These are phyloP conservation scores for Candida coleopterorum DNA, from an alignment of 805 yeast species.

Conservation along the genomic window DNA sequence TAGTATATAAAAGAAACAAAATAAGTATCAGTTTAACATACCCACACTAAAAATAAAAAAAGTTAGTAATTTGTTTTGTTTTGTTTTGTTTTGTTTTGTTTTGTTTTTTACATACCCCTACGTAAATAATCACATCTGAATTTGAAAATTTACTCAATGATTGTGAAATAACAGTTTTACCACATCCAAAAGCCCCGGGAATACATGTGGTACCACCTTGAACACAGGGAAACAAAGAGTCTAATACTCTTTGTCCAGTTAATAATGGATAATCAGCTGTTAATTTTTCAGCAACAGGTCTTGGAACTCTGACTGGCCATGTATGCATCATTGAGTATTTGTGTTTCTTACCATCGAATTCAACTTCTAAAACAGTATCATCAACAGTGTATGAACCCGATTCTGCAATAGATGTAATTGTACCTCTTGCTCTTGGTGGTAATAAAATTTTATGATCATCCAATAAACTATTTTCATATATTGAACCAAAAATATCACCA, in stretches of 20 bases:
- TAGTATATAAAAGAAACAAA: background rate
- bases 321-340: slow-evolving; percentile 93
- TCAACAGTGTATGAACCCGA: slow-evolving; percentile 90
- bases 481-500: slow-evolving; percentile 94
- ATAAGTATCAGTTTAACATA: background rate
- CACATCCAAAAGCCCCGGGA: slow-evolving; percentile 99
- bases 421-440: slow-evolving; percentile 99
- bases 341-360: slow-evolving; percentile 81
- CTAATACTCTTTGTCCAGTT: slow-evolving; percentile 98
- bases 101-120: slow-evolving; percentile 55
- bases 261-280: slow-evolving; percentile 92
- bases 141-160: slow-evolving; percentile 95
- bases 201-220: slow-evolving; percentile 99
- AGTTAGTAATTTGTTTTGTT: too few relatives aligned
- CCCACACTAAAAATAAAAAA: slow-evolving; percentile 1
- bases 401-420: slow-evolving; percentile 82
- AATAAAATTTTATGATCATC: slow-evolving; percentile 89
- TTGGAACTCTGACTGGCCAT: slow-evolving; percentile 99
- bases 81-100: too few relatives aligned
- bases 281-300: slow-evolving; percentile 94
- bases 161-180: slow-evolving; percentile 97
- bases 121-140: slow-evolving; percentile 94
- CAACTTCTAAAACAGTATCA: slow-evolving; percentile 87
- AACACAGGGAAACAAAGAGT: slow-evolving; percentile 96
- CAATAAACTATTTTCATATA: slow-evolving; percentile 88